Conservation (phyloP, 1,284 basidiomycete species). For the Cutaneotrichosporon sp. region DNA sequence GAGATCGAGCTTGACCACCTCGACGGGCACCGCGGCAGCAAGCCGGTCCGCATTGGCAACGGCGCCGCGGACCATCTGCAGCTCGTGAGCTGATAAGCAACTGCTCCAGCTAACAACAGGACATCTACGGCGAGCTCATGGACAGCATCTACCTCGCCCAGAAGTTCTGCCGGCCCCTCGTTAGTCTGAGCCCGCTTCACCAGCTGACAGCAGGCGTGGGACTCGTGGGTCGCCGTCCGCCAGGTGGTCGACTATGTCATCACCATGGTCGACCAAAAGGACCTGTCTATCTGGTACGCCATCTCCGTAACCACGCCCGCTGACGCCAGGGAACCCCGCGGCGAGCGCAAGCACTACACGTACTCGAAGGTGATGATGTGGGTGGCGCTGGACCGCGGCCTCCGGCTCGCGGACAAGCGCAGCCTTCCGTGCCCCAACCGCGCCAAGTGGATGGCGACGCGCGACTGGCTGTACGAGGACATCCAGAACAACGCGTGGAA, state of each 20-base stretch:
- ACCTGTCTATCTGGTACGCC: conserved; percentile 68
- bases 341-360: conserved; percentile 77
- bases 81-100: conserved; percentile 61
- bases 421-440: conserved; percentile 58
- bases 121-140: conserved; percentile 87
- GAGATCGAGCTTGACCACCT: conserved; percentile 80
- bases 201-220: conserved; percentile 58
- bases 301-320: not conserved
- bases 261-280: conserved; percentile 43
- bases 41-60: conserved; percentile 71
- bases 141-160: conserved; percentile 93
- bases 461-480: conserved; percentile 77
- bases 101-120: conserved; percentile 61
- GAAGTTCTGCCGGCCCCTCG: conserved; percentile 63
- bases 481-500: conserved; percentile 65
- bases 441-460: conserved; percentile 67
- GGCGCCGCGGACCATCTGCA: conserved; percentile 88
- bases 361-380: conserved; percentile 94
- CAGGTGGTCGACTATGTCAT: conserved; percentile 55
- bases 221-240: conserved; percentile 65
- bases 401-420: conserved; percentile 89
- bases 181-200: conserved; percentile 42
- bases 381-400: conserved; percentile 87
- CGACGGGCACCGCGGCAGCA: conserved; percentile 76
- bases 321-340: conserved; percentile 72